Conservation (phyloP, 331 rosid genomes). For the Spiraea crenata region DNA sequence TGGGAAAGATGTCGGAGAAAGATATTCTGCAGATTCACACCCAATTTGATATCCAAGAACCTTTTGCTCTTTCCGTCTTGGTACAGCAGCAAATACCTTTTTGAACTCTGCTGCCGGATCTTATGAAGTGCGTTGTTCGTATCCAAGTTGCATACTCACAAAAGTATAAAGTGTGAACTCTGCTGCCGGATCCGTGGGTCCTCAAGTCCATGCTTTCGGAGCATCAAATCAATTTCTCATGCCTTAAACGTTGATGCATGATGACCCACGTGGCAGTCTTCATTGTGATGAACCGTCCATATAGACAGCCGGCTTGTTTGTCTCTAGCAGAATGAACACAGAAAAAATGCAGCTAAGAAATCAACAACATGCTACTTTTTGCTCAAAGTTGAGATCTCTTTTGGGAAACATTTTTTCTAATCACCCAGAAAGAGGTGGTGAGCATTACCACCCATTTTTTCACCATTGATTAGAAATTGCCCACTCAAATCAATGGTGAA, state of each 20-base stretch:
- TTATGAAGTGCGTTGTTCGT: background rate
- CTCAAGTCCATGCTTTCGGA: background rate
- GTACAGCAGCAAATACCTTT: constrained; percentile 1
- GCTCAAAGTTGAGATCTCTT: background rate
- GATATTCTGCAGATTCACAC: constrained; percentile 68
- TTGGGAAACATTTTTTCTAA: too few relatives aligned
- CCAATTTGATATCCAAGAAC: constrained; percentile 39
- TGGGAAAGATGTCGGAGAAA: constrained; percentile 81
- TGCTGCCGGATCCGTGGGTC: background rate
- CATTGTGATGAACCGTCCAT: background rate
- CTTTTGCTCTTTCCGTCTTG: background rate
- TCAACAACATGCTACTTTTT: background rate
- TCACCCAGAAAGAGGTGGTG: too few relatives aligned
- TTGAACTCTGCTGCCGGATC: constrained; percentile 1
- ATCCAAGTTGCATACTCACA: background rate
- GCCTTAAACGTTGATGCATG: background rate
- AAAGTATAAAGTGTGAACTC: constrained; percentile 6
- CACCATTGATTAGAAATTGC: too few relatives aligned
- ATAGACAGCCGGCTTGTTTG: background rate
- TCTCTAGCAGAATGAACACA: constrained; percentile 14
- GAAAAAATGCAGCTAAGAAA: constrained; percentile 3
- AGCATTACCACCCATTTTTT: too few relatives aligned
- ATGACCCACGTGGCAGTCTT: background rate
- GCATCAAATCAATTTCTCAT: background rate
- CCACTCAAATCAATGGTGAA: too few relatives aligned